These are phyloP conservation scores for Hanseniaspora singularis DNA, from an alignment of 805 yeast genomes.

Conservation along the genomic window DNA sequence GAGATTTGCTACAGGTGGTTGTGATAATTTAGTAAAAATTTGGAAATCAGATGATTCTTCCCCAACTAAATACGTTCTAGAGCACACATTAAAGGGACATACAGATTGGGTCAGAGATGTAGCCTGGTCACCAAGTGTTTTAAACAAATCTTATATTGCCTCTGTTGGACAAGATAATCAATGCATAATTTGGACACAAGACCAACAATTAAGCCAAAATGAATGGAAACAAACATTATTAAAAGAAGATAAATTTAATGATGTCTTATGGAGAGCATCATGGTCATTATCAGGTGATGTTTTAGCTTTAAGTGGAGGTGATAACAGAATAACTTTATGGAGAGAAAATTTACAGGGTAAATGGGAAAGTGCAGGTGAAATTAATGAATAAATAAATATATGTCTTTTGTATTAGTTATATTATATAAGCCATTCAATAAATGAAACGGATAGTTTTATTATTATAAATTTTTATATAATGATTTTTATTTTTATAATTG, in stretches of 20 bases:
- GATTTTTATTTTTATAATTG: not conserved
- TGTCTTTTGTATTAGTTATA: no score
- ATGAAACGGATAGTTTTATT: not conserved
- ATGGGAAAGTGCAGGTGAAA: conserved; percentile 97
- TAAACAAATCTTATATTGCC: conserved; percentile 81
- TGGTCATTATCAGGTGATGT: conserved; percentile 96
- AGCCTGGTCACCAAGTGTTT: conserved; percentile 90
- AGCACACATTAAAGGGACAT: conserved; percentile 76
- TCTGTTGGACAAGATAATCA: conserved; percentile 94
- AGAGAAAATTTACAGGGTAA: conserved; percentile 83
- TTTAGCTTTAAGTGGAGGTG: conserved; percentile 91
- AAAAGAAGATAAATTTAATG: conserved; percentile 76
- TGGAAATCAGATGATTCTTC: conserved; percentile 60
- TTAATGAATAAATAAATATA: conserved; percentile 49
- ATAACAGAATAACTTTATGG: conserved; percentile 91
- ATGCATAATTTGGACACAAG: conserved; percentile 76
- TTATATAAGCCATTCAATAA: not conserved
- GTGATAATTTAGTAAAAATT: conserved; percentile 83
- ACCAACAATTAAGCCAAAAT: conserved; percentile 48
- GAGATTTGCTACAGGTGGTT: conserved; percentile 86
- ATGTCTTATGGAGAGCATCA: conserved; percentile 94
- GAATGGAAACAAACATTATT: conserved; percentile 74
- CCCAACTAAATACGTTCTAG: conserved; percentile 41
- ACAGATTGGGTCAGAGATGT: conserved; percentile 98
- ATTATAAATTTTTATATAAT: not conserved